A percentile compares a stretch with the other conserved stretches of the same genome.
Conservation (phyloP, 1,139 yeast species). For the Protomyces lactucae-debilis region DNA sequence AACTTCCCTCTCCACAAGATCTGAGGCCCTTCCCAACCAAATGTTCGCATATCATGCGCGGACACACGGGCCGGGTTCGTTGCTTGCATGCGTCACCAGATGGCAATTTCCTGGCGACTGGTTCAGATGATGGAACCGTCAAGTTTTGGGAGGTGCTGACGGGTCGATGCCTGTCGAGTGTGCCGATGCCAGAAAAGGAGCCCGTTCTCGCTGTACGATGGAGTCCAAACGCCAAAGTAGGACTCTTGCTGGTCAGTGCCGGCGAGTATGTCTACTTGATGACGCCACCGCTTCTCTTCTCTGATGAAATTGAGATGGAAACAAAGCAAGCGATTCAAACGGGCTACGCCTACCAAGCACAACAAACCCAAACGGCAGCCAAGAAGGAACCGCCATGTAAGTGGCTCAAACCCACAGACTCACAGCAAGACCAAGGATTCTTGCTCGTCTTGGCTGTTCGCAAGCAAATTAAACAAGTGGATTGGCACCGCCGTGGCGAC, state of each 20-base stretch:
- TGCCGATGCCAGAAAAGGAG: constrained; percentile 40
- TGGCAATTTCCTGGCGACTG: constrained; percentile 95
- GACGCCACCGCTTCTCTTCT: constrained; percentile 85
- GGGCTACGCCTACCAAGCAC: constrained; percentile 87
- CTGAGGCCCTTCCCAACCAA: constrained; percentile 96
- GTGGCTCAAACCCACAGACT: constrained; percentile 77
- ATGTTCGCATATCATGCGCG: constrained; percentile 75
- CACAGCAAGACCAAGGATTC: constrained; percentile 61
- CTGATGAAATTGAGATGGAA: constrained; percentile 66
- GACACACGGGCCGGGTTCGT: constrained; percentile 80
- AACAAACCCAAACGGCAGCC: constrained; percentile 44
- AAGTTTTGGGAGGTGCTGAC: constrained; percentile 93
- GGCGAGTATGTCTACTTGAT: constrained; percentile 74
- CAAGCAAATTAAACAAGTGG: constrained; percentile 69
- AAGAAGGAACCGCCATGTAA: constrained; percentile 60
- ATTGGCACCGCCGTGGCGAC: constrained; percentile 98
- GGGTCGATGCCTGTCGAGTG: constrained; percentile 68
- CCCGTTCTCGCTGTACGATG: constrained; percentile 79
- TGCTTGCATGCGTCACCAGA: constrained; percentile 78
- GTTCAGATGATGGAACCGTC: constrained; percentile 95
- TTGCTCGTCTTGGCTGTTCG: constrained; percentile 65
- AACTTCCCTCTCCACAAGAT: constrained; percentile 93
- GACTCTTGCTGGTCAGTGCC: constrained; percentile 72
- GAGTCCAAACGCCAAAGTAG: constrained; percentile 67
- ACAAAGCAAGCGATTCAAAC: constrained; percentile 75